Evolutionary conservation across 352 stramenopile species (phyloP), one percentile per base, ranked within the genome.

Genomic region (Pythium apleroticum): DNA sequence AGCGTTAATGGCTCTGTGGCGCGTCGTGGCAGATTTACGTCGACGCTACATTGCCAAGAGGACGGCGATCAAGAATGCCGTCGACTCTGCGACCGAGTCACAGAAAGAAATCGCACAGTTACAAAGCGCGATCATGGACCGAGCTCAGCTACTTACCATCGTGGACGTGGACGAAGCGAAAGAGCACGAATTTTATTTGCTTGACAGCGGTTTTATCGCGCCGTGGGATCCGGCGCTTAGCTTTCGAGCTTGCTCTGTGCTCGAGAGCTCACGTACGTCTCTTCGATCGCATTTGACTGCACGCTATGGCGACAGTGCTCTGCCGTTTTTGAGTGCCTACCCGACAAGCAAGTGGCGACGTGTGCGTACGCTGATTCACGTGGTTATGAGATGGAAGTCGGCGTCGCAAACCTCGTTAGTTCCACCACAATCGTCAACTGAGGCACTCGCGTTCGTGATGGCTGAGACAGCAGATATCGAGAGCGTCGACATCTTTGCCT

Each of bases 1-100:
- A 2, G 62, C 25, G 28, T 54, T 88, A 78, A 43, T 28, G 73
- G 0, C 57, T 10, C 14, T 73, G 76, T 95, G 86, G 86, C 61
- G 69, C 0, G 64, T 56, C 30, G 82, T 91, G 24, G 84, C 84
- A 4, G 80, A 90, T 11, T 52, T 89, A 10, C 53, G 68, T 3
- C 52, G 54, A 20, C 68, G 68, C 19, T 62, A 71, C 30, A 48
- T 74, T 4, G 58, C 68, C 17, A 67, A 66, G 43, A 43, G 68
- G 4, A 74, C 57, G 3, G 27, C 48, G 10, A 61, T 74, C 39
- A 69, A 68, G 50, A 74, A 74, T 39, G n/a, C 33, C 1, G 9
- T 22, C 4, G 10, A 27, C 14, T 50, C 52, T 10, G 2, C 41
- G 24, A 14, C 4, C 14, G 60, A 69, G 31, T 35, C 50, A 0